These are phyloP conservation scores for Scytalidium lignicola DNA, from an alignment of 2,329 filamentous ascomycete species.

Conservation along the genomic window DNA sequence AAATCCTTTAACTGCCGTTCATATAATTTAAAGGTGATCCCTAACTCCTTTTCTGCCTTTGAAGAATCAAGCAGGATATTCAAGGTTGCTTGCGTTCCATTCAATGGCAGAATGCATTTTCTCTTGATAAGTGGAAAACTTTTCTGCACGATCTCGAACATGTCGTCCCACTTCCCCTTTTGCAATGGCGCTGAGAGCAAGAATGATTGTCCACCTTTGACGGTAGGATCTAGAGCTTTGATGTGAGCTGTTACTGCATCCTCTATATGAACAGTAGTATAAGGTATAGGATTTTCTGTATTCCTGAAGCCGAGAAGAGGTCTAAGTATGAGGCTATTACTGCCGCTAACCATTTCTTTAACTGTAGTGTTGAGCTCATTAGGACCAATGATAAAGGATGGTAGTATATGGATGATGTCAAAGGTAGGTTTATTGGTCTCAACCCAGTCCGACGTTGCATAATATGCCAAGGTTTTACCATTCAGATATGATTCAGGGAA, in stretches of 20 bases:
- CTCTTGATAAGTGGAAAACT: conserved; percentile 22
- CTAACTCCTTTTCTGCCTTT: conserved; percentile 24
- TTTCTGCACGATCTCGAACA: conserved; percentile 27
- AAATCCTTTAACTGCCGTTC: conserved; percentile 27
- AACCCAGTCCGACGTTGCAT: conserved; percentile 18
- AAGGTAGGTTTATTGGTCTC: background rate
- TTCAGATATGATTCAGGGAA: conserved; percentile 26
- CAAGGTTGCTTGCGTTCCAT: conserved; percentile 21
- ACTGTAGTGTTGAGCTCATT: conserved; percentile 4
- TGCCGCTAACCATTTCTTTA: conserved; percentile 6
- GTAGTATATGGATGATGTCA: conserved; percentile 3
- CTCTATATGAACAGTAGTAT: background rate
- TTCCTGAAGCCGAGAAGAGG: background rate
- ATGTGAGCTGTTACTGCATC: conserved; percentile 29
- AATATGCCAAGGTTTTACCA: conserved; percentile 24
- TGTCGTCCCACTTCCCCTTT: conserved; percentile 30
- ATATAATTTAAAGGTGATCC: conserved; percentile 21
- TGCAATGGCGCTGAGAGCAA: conserved; percentile 19
- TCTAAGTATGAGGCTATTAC: conserved; percentile 25
- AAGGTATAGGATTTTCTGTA: background rate
- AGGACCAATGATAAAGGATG: conserved; percentile 1
- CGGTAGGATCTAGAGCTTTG: conserved; percentile 26
- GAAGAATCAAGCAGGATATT: conserved; percentile 25
- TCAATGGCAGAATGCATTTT: conserved; percentile 20
- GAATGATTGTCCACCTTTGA: conserved; percentile 29